A percentile compares a stretch with the other conserved stretches of the same genome.
phyloP scores from a whole-genome alignment of 352 stramenopile genomes.

The Phytopythium helicoides region DNA sequence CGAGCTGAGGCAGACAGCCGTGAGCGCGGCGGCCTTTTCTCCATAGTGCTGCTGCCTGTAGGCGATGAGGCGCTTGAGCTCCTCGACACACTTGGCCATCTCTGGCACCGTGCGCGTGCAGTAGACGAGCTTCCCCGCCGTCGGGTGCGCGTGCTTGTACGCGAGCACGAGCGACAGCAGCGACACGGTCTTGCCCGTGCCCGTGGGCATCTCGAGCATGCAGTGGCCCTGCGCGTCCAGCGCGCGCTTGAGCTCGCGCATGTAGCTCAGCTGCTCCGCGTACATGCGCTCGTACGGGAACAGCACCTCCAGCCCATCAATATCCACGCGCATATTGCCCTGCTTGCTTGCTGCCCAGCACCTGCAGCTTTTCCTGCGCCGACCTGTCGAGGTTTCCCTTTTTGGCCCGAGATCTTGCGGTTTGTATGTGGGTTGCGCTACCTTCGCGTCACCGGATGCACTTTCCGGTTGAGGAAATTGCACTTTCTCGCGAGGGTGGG shows the following conservation, averaged over 20 bases:
- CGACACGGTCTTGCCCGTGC: conserved; percentile 98
- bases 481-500: too few species aligned
- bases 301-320: conserved; percentile 97
- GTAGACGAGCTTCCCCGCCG: conserved; percentile 98
- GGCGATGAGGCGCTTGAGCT: conserved; percentile 95
- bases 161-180: conserved; percentile 96
- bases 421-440: too few species aligned
- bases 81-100: conserved; percentile 98
- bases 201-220: conserved; percentile 99
- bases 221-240: conserved; percentile 97
- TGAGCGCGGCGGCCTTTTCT: conserved; percentile 46
- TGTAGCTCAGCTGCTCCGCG: conserved; percentile 99
- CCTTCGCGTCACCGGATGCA: too few species aligned
- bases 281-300: conserved; percentile 99
- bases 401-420: too few species aligned
- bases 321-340: conserved; percentile 88
- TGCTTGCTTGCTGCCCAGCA: background rate
- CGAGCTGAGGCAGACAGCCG: conserved; percentile 90
- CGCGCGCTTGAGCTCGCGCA: conserved; percentile 97
- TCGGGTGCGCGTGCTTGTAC: conserved; percentile 93
- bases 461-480: too few species aligned
- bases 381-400: background rate
- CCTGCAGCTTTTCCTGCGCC: background rate
- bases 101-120: conserved; percentile 99
- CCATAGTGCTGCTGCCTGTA: conserved; percentile 74